Evolutionary conservation across 441 rosid species (phyloP).

Genomic region (Populus tomentosa): DNA sequence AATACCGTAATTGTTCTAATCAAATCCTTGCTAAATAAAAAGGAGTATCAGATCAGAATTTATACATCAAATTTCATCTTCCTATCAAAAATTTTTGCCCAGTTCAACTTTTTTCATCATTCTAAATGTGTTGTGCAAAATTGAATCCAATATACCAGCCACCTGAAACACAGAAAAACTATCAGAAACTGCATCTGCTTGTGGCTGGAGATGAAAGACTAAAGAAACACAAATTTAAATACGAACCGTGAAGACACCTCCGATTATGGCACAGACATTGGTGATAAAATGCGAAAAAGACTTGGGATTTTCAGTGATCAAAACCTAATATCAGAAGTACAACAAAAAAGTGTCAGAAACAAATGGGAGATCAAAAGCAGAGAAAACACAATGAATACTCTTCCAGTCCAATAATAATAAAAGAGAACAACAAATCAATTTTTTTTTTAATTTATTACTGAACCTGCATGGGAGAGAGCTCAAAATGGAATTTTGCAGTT

Average conservation of each 20-base stretch:
- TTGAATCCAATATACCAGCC: slow-evolving; percentile 91
- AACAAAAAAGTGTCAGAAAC: not conserved
- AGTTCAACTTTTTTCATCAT: slow-evolving; percentile 83
- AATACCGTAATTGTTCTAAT: slow-evolving; percentile 13
- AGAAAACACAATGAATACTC: not conserved
- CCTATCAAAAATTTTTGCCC: slow-evolving; percentile 79
- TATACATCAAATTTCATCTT: slow-evolving; percentile 27
- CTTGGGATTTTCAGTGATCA: slow-evolving; percentile 71
- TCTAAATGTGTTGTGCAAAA: slow-evolving; percentile 80
- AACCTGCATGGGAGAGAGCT: slow-evolving; percentile 99
- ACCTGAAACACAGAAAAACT: slow-evolving; percentile 52
- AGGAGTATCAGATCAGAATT: slow-evolving; percentile 5
- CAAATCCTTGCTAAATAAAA: slow-evolving; percentile 14
- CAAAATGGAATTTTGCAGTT: slow-evolving; percentile 85
- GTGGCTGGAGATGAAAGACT: not conserved
- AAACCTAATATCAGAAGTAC: slow-evolving; percentile 44
- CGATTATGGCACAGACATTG: slow-evolving; percentile 95
- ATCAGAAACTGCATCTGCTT: not conserved
- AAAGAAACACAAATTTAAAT: slow-evolving; percentile 7
- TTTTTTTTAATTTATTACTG: slow-evolving; percentile 5
- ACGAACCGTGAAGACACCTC: slow-evolving; percentile 97
- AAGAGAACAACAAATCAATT: not conserved
- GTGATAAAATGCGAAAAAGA: slow-evolving; percentile 97
- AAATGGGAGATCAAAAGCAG: not conserved
- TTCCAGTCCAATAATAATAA: not conserved